Percentiles rank a stretch among this genome's conserved stretches.
These are phyloP conservation scores for Avena eriantha DNA, from an alignment of 176 grass and related monocot species.

Conservation along the genomic window DNA sequence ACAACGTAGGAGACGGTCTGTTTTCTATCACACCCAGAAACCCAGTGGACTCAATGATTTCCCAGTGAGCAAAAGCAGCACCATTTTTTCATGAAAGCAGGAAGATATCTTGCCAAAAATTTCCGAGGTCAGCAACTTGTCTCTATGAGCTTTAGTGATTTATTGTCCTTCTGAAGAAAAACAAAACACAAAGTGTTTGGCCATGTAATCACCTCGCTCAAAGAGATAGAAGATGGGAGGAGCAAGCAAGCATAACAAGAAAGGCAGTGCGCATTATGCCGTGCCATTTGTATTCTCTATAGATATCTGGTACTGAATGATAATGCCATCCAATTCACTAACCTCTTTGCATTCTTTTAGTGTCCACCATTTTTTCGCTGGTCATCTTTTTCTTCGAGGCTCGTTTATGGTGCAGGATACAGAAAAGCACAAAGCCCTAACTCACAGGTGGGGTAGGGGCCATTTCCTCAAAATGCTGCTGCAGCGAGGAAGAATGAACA, in stretches of 20 bases:
- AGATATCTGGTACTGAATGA: conserved; percentile 41
- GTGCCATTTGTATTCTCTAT: conserved; percentile 30
- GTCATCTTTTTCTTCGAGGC: conserved; percentile 22
- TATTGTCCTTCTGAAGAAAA: neutral
- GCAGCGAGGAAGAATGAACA: neutral
- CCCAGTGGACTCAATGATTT: conserved; percentile 43
- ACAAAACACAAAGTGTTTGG: conserved; percentile 11
- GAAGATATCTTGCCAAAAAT: conserved; percentile 34
- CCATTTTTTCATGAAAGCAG: conserved; percentile 43
- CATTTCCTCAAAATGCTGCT: conserved; percentile 18
- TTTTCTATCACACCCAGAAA: conserved; percentile 26
- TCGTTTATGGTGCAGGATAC: neutral
- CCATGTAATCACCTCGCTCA: conserved; percentile 20
- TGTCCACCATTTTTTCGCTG: neutral
- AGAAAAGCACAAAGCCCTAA: neutral
- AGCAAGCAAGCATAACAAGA: conserved; percentile 62
- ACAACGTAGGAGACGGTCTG: neutral
- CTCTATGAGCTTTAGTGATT: conserved; percentile 44
- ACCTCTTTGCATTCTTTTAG: conserved; percentile 33
- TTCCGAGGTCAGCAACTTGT: conserved; percentile 37
- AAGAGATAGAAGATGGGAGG: conserved; percentile 46
- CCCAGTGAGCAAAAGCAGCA: conserved; percentile 25
- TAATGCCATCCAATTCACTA: conserved; percentile 62
- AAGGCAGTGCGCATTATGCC: conserved; percentile 32
- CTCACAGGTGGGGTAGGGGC: neutral